phyloP scores from a whole-genome alignment of 371 early-diverging fungal species.

The Mortierella sp. region DNA sequence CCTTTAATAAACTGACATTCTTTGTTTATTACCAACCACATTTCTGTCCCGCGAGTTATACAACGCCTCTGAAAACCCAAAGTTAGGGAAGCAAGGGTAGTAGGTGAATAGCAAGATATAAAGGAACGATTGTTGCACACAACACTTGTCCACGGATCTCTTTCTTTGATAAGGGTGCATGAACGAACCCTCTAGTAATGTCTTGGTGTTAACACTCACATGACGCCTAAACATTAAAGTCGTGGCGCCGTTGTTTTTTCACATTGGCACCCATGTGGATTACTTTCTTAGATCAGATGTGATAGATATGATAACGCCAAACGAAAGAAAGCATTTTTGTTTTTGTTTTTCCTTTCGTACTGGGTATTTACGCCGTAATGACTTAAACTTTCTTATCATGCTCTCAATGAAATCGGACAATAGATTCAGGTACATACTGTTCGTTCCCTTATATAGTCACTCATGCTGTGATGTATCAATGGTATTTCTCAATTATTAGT shows the following conservation, averaged over 20 bases:
- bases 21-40: no score
- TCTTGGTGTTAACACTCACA: background rate
- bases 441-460: no score
- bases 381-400: no score
- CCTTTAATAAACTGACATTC: no score
- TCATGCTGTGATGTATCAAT: background rate
- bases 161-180: conserved; percentile 9
- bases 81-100: no score
- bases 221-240: background rate
- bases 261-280: background rate
- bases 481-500: background rate
- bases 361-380: no score
- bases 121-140: conserved; percentile 12
- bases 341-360: no score
- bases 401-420: no score
- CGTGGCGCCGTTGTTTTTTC: background rate
- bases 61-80: no score
- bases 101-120: background rate
- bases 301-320: background rate
- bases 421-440: no score
- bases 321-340: background rate
- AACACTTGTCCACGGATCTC: conserved; percentile 9
- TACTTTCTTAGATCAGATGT: background rate
- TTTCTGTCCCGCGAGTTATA: no score
- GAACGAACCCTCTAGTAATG: background rate